Conservation (phyloP, 352 stramenopile genomes). For the Phytopythium chamaehyphon region DNA sequence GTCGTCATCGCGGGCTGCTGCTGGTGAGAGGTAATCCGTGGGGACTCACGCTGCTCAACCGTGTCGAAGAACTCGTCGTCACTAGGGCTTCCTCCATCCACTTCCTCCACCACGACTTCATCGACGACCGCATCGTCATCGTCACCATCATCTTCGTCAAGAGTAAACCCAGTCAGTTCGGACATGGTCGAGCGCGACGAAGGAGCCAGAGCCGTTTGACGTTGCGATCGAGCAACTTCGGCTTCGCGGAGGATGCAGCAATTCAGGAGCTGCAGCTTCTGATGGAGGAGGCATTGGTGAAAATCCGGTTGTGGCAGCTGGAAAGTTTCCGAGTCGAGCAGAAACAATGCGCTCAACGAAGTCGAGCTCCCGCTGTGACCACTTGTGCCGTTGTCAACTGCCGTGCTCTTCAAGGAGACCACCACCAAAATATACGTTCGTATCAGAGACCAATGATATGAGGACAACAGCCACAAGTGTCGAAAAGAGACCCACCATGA, state of each 20-base stretch:
- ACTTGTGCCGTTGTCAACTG: slow-evolving; percentile 14
- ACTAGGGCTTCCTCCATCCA: slow-evolving; percentile 30
- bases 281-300: slow-evolving; percentile 67
- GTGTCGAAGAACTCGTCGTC: slow-evolving; percentile 87
- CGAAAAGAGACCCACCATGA: slow-evolving; percentile 45
- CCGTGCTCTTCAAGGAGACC: slow-evolving; percentile 22
- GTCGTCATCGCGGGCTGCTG: background rate
- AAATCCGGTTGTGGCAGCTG: slow-evolving; percentile 61
- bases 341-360: slow-evolving; percentile 46
- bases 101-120: slow-evolving; percentile 11
- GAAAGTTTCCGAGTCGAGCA: slow-evolving; percentile 43
- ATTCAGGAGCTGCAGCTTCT: slow-evolving; percentile 81
- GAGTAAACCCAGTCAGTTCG: slow-evolving; percentile 24
- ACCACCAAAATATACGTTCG: no score
- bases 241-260: slow-evolving; percentile 64
- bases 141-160: slow-evolving; percentile 22
- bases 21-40: background rate
- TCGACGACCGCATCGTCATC: slow-evolving; percentile 1
- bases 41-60: slow-evolving; percentile 41
- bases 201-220: background rate
- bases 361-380: slow-evolving; percentile 27
- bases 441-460: no score
- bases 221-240: slow-evolving; percentile 2
- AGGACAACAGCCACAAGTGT: background rate
- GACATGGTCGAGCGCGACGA: slow-evolving; percentile 12